phyloP scores from a whole-genome alignment of 108 stramenopile species.

The Cyclotella atomus region DNA sequence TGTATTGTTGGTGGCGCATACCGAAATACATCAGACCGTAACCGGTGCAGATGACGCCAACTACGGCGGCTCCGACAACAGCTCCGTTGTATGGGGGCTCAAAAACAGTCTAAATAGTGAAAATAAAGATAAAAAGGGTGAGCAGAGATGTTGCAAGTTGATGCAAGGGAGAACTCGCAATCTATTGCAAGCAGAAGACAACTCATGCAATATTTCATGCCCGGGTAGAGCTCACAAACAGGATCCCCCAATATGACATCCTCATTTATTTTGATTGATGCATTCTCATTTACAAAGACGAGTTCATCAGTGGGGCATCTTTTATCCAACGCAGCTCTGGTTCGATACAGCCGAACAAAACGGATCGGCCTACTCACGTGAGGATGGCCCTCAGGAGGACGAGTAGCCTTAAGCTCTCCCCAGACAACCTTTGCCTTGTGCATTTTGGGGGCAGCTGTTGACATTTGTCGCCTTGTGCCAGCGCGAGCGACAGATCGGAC shows the following conservation, averaged over 20 bases:
- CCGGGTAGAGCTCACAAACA: too few relatives aligned
- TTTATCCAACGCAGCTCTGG: background rate
- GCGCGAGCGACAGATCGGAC: conserved; percentile 37
- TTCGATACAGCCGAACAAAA: background rate
- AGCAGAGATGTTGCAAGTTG: conserved; percentile 2
- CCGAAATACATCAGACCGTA: conserved; percentile 79
- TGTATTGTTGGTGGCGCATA: conserved; percentile 79
- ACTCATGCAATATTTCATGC: too few relatives aligned
- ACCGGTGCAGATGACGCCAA: conserved; percentile 48
- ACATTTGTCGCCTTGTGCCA: conserved; percentile 51
- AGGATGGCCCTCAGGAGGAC: conserved; percentile 68
- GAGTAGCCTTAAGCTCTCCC: conserved; percentile 61
- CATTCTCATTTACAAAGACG: too few relatives aligned
- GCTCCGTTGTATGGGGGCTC: conserved; percentile 48
- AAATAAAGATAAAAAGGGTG: conserved; percentile 5
- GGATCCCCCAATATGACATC: too few relatives aligned
- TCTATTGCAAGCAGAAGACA: background rate
- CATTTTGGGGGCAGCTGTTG: conserved; percentile 71
- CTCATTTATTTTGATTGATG: too few relatives aligned
- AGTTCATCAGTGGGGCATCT: too few relatives aligned
- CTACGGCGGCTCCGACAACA: conserved; percentile 26
- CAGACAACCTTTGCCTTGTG: conserved; percentile 82
- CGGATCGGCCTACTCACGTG: conserved; percentile 48
- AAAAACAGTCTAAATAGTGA: conserved; percentile 49
- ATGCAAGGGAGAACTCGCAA: background rate